Evolutionary conservation across 225 moss, liverwort and hornwort genomes (phyloP).

Genomic region (Ulota crispa): DNA sequence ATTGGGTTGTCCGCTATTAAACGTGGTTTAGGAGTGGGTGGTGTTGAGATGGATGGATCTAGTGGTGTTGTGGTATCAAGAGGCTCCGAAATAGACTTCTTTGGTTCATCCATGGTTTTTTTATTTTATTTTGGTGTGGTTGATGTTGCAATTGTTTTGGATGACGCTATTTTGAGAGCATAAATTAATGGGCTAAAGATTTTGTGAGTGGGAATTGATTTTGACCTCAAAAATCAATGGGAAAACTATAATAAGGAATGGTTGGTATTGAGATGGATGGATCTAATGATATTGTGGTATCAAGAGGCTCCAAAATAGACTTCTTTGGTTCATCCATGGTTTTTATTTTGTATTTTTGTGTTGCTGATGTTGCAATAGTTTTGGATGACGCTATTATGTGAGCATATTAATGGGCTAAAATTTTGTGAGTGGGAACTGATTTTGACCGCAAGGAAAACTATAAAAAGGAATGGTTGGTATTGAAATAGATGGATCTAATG

Average conservation of each 20-base stretch:
- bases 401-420: too few species aligned
- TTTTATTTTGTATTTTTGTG: neutral
- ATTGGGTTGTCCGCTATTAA: neutral
- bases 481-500: rapidly evolving
- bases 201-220: too few species aligned
- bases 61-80: rapidly evolving
- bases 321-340: neutral
- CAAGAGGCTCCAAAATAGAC: neutral
- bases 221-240: too few species aligned
- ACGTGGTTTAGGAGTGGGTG: rapidly evolving
- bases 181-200: too few species aligned
- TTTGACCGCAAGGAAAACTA: too few species aligned
- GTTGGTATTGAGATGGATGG: neutral
- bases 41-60: neutral
- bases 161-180: too few species aligned
- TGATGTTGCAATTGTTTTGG: neutral
- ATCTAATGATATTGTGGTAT: rapidly evolving
- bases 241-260: too few species aligned
- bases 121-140: neutral
- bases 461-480: too few species aligned
- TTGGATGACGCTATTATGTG: too few species aligned
- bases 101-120: neutral
- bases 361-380: neutral
- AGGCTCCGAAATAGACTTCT: neutral
- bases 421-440: too few species aligned